Conservation (phyloP, 2,329 filamentous ascomycete genomes). For the Microsporum audouinii region DNA sequence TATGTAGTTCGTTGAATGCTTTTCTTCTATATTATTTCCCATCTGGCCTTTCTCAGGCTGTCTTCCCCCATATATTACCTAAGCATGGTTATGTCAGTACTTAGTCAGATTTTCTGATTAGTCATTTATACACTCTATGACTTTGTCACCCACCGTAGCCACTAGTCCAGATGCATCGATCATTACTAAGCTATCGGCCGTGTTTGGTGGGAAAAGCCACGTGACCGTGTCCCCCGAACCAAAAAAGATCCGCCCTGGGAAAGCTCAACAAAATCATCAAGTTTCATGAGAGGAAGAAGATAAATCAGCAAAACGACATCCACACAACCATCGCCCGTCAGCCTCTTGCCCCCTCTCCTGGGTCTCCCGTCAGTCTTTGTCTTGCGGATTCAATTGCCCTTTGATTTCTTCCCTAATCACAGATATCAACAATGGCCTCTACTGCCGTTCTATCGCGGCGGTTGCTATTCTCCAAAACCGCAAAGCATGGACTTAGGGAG, state of each 20-base stretch:
- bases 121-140: not conserved
- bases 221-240: not conserved
- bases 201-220: not conserved
- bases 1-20: not conserved
- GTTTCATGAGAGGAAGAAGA: not conserved
- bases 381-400: not conserved
- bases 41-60: not conserved
- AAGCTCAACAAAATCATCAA: conserved; percentile 3
- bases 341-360: not conserved
- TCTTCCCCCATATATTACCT: not conserved
- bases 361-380: not conserved
- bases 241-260: not conserved
- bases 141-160: not conserved
- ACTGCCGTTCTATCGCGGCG: conserved; percentile 39
- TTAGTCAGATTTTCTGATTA: not conserved
- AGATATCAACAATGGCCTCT: conserved; percentile 24
- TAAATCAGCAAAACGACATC: not conserved
- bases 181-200: not conserved
- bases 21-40: not conserved
- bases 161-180: not conserved
- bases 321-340: not conserved
- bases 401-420: not conserved
- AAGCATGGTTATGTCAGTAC: not conserved
- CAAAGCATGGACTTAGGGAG: conserved; percentile 33
- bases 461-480: conserved; percentile 31